Evolutionary conservation across 495 filamentous ascomycete species (phyloP).

Genomic region (Evansstolkia leycettana): DNA sequence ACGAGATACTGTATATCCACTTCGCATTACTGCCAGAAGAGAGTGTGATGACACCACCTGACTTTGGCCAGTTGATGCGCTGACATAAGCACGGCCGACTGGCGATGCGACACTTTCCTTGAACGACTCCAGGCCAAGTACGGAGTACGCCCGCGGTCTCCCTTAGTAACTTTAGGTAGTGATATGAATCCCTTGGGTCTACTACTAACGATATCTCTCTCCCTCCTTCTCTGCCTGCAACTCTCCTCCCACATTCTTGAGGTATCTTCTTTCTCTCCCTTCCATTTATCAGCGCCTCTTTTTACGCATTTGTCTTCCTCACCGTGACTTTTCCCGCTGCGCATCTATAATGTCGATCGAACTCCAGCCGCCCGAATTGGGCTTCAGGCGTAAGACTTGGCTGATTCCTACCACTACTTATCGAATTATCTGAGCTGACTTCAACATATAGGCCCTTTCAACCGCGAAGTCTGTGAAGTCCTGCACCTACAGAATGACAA

Average conservation of each 20-base stretch:
- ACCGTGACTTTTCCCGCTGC: background rate
- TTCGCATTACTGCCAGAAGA: too few species aligned
- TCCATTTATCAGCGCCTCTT: slow-evolving; percentile 6
- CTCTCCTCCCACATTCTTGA: background rate
- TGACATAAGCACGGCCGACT: slow-evolving; percentile 5
- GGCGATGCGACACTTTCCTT: background rate
- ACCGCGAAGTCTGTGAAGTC: slow-evolving; percentile 74
- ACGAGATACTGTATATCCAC: too few species aligned
- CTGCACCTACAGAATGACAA: slow-evolving; percentile 72
- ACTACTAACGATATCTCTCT: slow-evolving; percentile 9
- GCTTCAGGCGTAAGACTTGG: slow-evolving; percentile 70
- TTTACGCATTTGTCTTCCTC: background rate
- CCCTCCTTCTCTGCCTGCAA: slow-evolving; percentile 2
- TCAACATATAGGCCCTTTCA: slow-evolving; percentile 68
- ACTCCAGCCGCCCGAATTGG: slow-evolving; percentile 80
- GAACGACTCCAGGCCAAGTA: background rate
- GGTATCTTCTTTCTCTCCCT: slow-evolving; percentile 4
- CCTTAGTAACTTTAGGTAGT: too few species aligned
- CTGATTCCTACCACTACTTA: slow-evolving; percentile 3
- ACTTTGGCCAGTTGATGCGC: slow-evolving; percentile 12
- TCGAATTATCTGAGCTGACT: slow-evolving; percentile 6
- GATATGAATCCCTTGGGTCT: background rate
- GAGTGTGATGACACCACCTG: slow-evolving; percentile 20
- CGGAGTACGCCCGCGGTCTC: too few species aligned
- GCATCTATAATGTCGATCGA: slow-evolving; percentile 73